These are phyloP conservation scores for Turritis glabra DNA, from an alignment of 345 rosid species.

Conservation along the genomic window DNA sequence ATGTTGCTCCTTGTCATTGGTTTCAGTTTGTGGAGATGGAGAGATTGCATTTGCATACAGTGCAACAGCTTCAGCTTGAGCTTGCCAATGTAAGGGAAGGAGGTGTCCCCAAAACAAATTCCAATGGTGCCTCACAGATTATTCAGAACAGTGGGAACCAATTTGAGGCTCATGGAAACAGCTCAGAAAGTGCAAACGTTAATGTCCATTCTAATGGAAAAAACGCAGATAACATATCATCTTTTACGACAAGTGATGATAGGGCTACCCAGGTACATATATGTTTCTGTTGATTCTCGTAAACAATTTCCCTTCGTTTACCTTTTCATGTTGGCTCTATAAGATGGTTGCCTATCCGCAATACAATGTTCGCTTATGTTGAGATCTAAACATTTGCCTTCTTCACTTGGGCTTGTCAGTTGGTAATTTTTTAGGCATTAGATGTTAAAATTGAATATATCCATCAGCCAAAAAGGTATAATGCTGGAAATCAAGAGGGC, in stretches of 20 bases:
- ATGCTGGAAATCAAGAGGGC: not conserved
- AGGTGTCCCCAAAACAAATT: constrained; percentile 54
- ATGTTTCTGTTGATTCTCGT: not conserved
- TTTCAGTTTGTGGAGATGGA: constrained; percentile 89
- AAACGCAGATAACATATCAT: constrained; percentile 46
- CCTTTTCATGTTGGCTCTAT: not conserved
- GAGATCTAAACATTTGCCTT: not conserved
- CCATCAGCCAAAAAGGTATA: not conserved
- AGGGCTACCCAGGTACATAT: constrained; percentile 52
- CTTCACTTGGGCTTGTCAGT: not conserved
- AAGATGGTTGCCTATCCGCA: not conserved
- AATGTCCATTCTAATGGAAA: constrained; percentile 51
- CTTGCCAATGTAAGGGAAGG: constrained; percentile 77
- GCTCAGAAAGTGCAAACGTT: constrained; percentile 36
- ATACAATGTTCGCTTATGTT: not conserved
- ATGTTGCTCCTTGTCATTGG: constrained; percentile 26
- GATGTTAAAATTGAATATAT: not conserved
- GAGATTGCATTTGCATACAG: constrained; percentile 74
- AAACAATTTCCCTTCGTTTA: not conserved
- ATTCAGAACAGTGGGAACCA: constrained; percentile 58
- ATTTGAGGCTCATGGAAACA: constrained; percentile 50
- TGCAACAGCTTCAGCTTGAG: constrained; percentile 88
- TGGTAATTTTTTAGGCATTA: not conserved
- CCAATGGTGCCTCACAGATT: constrained; percentile 54
- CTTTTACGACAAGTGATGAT: constrained; percentile 53